Percentiles rank a stretch among this genome's conserved stretches.
Evolutionary conservation across 257 asterid genomes (phyloP).

Genomic region (Craterostigma plantagineum): DNA sequence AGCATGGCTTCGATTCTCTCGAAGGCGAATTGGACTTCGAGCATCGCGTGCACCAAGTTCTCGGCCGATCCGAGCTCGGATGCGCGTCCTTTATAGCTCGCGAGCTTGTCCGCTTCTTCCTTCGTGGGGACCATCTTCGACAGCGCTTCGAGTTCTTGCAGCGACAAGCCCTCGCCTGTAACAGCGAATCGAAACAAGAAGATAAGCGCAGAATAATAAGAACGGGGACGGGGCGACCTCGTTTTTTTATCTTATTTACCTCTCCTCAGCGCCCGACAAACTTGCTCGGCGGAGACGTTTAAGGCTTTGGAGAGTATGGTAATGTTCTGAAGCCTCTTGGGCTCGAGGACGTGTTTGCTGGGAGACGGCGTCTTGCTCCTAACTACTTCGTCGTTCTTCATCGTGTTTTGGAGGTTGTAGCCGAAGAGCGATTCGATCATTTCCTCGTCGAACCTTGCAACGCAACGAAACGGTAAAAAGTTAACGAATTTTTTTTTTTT

Average conservation of each 20-base stretch:
- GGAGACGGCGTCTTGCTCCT: conserved; percentile 82
- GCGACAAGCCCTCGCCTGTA: conserved; percentile 65
- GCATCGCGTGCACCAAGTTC: conserved; percentile 60
- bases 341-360: conserved; percentile 78
- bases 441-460: conserved; percentile 92
- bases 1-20: conserved; percentile 80
- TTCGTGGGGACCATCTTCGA: conserved; percentile 78
- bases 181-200: too few relatives aligned
- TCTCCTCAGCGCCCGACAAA: conserved; percentile 52
- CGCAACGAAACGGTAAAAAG: too few relatives aligned
- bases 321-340: conserved; percentile 83
- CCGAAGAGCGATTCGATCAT: conserved; percentile 89
- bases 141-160: conserved; percentile 83
- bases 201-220: too few relatives aligned
- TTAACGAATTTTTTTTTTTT: too few relatives aligned
- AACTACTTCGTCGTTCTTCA: conserved; percentile 32
- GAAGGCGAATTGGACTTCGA: conserved; percentile 62
- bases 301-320: conserved; percentile 83
- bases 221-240: too few relatives aligned
- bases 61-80: conserved; percentile 72
- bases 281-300: conserved; percentile 60
- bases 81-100: conserved; percentile 51
- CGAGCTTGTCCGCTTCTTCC: conserved; percentile 67
- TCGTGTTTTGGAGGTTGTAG: conserved; percentile 54
- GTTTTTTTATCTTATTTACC: too few relatives aligned